Base-by-base conservation (phyloP, 1,284 basidiomycete species). In the Schizophyllum commune region DNA sequence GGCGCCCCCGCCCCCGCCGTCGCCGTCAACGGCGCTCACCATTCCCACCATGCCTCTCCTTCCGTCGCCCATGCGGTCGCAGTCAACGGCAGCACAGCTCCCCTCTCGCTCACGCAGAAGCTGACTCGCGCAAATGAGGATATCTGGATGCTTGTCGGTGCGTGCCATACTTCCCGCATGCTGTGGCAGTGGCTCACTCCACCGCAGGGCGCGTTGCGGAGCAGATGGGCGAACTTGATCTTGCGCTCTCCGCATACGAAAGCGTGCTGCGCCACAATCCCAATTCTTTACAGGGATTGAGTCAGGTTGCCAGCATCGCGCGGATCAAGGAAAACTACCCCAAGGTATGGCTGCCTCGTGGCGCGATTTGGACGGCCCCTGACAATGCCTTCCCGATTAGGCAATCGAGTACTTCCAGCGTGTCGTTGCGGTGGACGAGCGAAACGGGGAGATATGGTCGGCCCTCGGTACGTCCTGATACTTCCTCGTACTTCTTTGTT, bases 401-500 rank as follows among this genome's bases (percentile, higher is more conserved):
- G 95, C 96, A 59, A 87, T 98, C 73, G 96, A 97, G 62, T 96
- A 91, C 76, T 97, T 96, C 72, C 92, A 96, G 72, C 88, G 93
- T 59, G 94, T 95, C 52, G 82, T 98, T 63, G 82, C 83, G 69
- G 83, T 96, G 63, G 89, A 96, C 72, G 88, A 91, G 75, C 92
- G 94, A 74, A 95, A 95, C 73, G 94, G 94, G 70, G 93, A 96
- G 78, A 90, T 95, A 62, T 96, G 94, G 94, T 92, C 91, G 69
- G 92, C 94, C 1, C 84, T 96, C 64, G 93, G 91, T 91, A 73
- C 68, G 76, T 68, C 3, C 2, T 62, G 65, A 62, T 56, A 62
- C n/a, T 62, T 67, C 58, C 62, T 64, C 62, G 62, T 66, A 55
- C 65, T 63, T 62, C 64, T 58, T 62, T 62, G 58, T 56, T 52